Conservation (phyloP, 108 stramenopile species). For the Conticribra guillardii region DNA sequence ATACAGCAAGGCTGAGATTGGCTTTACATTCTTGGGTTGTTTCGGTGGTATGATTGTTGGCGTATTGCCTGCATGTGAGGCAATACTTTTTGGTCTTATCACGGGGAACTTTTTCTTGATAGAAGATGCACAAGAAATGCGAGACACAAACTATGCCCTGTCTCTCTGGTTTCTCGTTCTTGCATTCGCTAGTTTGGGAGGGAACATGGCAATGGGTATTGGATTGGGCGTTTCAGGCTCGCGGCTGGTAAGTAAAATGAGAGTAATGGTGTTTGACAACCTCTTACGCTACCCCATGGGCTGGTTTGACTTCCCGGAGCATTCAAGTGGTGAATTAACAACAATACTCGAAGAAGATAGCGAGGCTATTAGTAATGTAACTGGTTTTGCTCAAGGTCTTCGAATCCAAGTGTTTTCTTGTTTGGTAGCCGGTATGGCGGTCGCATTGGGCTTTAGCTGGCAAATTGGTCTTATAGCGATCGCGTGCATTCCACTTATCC, state of each 20-base stretch:
- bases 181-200: slow-evolving; percentile 17
- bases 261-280: slow-evolving; percentile 37
- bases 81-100: slow-evolving; percentile 36
- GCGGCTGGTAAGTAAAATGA: slow-evolving; percentile 20
- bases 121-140: slow-evolving; percentile 32
- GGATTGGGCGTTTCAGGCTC: slow-evolving; percentile 36
- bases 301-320: slow-evolving; percentile 42
- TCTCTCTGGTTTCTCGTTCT: slow-evolving; percentile 33
- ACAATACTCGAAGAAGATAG: slow-evolving; percentile 34
- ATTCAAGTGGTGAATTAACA: slow-evolving; percentile 41
- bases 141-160: not conserved
- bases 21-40: slow-evolving; percentile 15
- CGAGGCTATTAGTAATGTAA: slow-evolving; percentile 31
- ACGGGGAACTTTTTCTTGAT: slow-evolving; percentile 32
- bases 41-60: slow-evolving; percentile 29
- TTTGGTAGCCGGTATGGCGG: slow-evolving; percentile 26
- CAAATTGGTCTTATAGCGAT: slow-evolving; percentile 47
- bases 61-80: slow-evolving; percentile 31
- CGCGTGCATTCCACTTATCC: slow-evolving; percentile 39
- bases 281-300: slow-evolving; percentile 35
- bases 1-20: slow-evolving; percentile 18
- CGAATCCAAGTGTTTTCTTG: slow-evolving; percentile 36
- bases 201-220: slow-evolving; percentile 29
- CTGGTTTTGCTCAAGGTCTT: slow-evolving; percentile 36
- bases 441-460: slow-evolving; percentile 29